phyloP scores from a whole-genome alignment of 257 asterid genomes.

The Nicotiana noctiflora region DNA sequence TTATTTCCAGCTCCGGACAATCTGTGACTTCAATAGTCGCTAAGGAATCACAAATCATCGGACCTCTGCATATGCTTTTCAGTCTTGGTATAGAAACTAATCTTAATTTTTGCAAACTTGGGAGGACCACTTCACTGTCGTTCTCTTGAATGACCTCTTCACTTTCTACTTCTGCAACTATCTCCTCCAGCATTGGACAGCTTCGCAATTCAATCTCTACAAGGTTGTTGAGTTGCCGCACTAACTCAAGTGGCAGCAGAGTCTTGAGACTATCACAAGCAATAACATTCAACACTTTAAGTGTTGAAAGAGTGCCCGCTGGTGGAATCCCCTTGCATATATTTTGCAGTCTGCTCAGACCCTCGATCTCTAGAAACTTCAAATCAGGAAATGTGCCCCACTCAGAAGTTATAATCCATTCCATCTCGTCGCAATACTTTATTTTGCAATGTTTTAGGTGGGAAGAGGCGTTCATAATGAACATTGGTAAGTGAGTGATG shows the following conservation, averaged over 20 bases:
- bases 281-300: slow-evolving; percentile 18
- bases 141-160: not conserved
- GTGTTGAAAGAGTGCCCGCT: slow-evolving; percentile 12
- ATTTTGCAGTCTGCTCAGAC: slow-evolving; percentile 9
- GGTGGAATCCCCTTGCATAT: slow-evolving; percentile 11
- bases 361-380: slow-evolving; percentile 20
- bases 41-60: slow-evolving; percentile 21
- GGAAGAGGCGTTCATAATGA: slow-evolving; percentile 4
- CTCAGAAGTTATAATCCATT: slow-evolving; percentile 10
- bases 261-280: slow-evolving; percentile 14
- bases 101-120: slow-evolving; percentile 11
- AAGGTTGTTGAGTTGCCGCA: slow-evolving; percentile 10
- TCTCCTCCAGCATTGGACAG: slow-evolving; percentile 13
- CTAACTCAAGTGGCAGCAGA: slow-evolving; percentile 19
- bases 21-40: slow-evolving; percentile 13
- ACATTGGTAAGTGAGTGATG: slow-evolving; percentile 17
- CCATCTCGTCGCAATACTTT: slow-evolving; percentile 15
- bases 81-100: slow-evolving; percentile 18
- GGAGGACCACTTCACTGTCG: slow-evolving; percentile 8
- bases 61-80: slow-evolving; percentile 13
- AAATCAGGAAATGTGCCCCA: slow-evolving; percentile 14
- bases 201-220: slow-evolving; percentile 13
- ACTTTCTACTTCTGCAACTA: not conserved
- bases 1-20: slow-evolving; percentile 10
- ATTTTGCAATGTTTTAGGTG: slow-evolving; percentile 4